Evolutionary conservation across 768 basidiomycete species (phyloP), one percentile per base, ranked within the genome.

Genomic region (Candolleomyces aberdarensis): DNA sequence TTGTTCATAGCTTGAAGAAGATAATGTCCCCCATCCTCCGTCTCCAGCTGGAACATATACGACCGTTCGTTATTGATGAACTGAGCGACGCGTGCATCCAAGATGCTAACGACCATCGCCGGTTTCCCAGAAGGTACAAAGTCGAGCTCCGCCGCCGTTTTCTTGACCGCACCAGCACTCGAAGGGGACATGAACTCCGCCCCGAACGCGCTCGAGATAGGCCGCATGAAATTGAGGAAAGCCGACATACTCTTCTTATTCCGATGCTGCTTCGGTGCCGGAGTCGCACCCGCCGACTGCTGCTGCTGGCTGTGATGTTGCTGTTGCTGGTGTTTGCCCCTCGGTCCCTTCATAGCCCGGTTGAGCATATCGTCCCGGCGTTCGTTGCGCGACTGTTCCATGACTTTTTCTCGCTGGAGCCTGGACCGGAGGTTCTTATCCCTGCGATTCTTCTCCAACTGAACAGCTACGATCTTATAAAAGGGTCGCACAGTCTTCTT

Each of bases 181-280:
- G 40, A 67, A 5, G 76, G 58, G 26, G 78, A 76, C 17, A 79
- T 72, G 29, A 80, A 78, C 53, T 89, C 87, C 49, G 87, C 83
- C 19, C 85, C 85, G 68, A 94, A 94, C 1, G 92, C 92, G 62
- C 85, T 92, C 15, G 92, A 94, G 56, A 93, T 86, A 1, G 92
- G 92, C n/a, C 92, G 83, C 87, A 93, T 93, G 75, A 93, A 80
- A 66, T 86, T 88, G 74, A 93, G 82, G 72, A 94, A 89, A 5
- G 89, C 88, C 0, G 87, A 92, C 79, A 92, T 89, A 76, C 90
- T 92, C 75, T 92, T 91, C 82, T 93, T 93, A 73, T 88, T 85
- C n/a, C 90, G 82, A 63, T 91, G 89, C 59, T 88, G 87, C 72
- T 92, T 91, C 68, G 84, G 84, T 31, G 67, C 52, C 31, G 52